Conservation (phyloP, 139 green algal genomes). For the Chlorella sp. region DNA sequence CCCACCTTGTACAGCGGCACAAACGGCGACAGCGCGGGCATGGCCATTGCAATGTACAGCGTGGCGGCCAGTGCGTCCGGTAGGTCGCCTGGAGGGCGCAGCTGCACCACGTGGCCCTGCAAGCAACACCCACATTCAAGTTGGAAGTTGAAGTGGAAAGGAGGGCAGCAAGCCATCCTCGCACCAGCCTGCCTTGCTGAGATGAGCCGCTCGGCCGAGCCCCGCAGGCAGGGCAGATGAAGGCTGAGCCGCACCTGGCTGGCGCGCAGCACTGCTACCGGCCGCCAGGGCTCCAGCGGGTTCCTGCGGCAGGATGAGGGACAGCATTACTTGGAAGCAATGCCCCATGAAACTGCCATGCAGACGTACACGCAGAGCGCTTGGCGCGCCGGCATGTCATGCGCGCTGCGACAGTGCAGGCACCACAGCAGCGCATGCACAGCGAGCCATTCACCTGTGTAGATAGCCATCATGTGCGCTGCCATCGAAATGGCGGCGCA, state of each 20-base stretch:
- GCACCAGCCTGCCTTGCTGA: too few relatives aligned
- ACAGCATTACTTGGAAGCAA: too few relatives aligned
- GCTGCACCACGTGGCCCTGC: constrained; percentile 2
- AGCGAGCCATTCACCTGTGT: not conserved
- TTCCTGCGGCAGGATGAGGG: not conserved
- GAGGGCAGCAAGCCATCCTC: too few relatives aligned
- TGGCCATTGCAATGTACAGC: not conserved
- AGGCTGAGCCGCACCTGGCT: not conserved
- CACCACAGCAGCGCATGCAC: too few relatives aligned
- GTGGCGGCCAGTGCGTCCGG: not conserved
- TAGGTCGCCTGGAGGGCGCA: not conserved
- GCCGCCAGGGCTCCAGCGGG: not conserved
- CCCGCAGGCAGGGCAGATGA: too few relatives aligned
- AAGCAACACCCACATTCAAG: too few relatives aligned
- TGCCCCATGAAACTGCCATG: too few relatives aligned
- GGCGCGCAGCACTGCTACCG: not conserved
- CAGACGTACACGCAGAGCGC: too few relatives aligned
- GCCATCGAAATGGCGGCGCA: not conserved
- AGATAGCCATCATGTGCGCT: not conserved
- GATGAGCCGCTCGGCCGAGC: too few relatives aligned
- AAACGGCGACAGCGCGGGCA: constrained; percentile 15
- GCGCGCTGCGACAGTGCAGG: too few relatives aligned
- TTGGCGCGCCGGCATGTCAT: too few relatives aligned
- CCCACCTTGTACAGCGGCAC: constrained; percentile 6
- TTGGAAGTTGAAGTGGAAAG: too few relatives aligned